Percentiles rank a stretch among this genome's conserved stretches.
Evolutionary conservation across 176 grass and related monocot species (phyloP).

Genomic region (Phoenix dactylifera): DNA sequence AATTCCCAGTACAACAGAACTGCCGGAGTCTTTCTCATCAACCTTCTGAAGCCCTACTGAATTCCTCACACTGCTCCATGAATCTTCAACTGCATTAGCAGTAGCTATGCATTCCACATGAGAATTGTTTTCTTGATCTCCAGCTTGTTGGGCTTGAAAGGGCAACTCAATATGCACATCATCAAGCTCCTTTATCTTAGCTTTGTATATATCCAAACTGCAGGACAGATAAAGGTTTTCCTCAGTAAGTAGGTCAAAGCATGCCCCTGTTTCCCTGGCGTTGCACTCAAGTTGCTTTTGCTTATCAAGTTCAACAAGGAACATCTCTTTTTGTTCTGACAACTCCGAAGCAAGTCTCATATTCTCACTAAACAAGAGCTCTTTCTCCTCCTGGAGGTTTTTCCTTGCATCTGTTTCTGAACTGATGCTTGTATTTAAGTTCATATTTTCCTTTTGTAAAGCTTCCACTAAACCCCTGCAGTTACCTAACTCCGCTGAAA

Average conservation of each 20-base stretch:
- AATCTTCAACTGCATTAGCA: slow-evolving; percentile 23
- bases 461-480: slow-evolving; percentile 35
- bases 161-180: slow-evolving; percentile 22
- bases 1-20: slow-evolving; percentile 33
- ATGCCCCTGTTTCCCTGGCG: slow-evolving; percentile 43
- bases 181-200: slow-evolving; percentile 45
- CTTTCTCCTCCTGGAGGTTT: slow-evolving; percentile 47
- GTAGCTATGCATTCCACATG: slow-evolving; percentile 3
- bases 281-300: slow-evolving; percentile 53
- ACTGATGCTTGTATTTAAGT: slow-evolving; percentile 23
- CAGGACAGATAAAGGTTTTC: slow-evolving; percentile 40
- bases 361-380: slow-evolving; percentile 51
- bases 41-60: slow-evolving; percentile 4
- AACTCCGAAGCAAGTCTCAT: slow-evolving; percentile 39
- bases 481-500: slow-evolving; percentile 35
- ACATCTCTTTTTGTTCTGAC: slow-evolving; percentile 54
- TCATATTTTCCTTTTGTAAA: slow-evolving; percentile 53
- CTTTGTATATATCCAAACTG: slow-evolving; percentile 52
- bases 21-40: slow-evolving; percentile 20
- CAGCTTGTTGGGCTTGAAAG: slow-evolving; percentile 10
- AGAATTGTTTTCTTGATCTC: slow-evolving; percentile 14
- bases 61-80: slow-evolving; percentile 17
- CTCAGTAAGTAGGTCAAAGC: slow-evolving; percentile 59
- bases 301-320: slow-evolving; percentile 38
- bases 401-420: slow-evolving; percentile 46